Base-by-base conservation (phyloP, 2,329 filamentous ascomycete genomes). In the Colletotrichum coccodes region DNA sequence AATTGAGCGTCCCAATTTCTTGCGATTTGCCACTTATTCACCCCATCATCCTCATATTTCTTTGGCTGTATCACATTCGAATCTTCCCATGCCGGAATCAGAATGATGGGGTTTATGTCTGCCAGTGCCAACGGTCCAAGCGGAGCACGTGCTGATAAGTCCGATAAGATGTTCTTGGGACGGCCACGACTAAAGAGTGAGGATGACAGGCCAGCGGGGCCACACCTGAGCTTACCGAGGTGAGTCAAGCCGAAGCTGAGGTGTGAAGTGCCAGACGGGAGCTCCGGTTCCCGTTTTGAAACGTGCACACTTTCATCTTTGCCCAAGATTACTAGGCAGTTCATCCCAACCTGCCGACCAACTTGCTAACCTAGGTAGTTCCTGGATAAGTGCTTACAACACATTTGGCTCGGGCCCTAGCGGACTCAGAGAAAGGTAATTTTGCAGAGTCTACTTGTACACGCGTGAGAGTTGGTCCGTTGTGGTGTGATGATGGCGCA, bases 301-400 rank as follows among this genome's bases (percentile, higher is more conserved):
- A 46, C 42, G 42, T 23, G 6, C 42, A 23, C 42, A 2, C 42
- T 49, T 14, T 49, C 23, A 44, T 21, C 4, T 34, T 40, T 38
- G 52, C 47, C 49, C 32, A 60, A 60, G 60, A 40, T 54, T 36
- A 54, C 21, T 7, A 47, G 32, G 26, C 61, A 26, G 66, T 69
- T 69, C 66, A 66, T 69, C 66, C 62, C 49, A 69, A 60, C 54
- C 28, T 56, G 36, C 50, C 50, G 46, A n/a, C 18, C 4, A 23
- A 36, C 44, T 18, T 38, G 21, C 18, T 9, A 36, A 47, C 42
- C 44, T 50, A 34, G 7, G n/a, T 59, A 21, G 62, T 57, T 50
- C 28, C 47, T 26, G n/a, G 54, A 65, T 52, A 58, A 42, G 30
- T n/a, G n/a, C n/a, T 34, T 21, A 21, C 32, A 34, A 42, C 32